phyloP scores from a whole-genome alignment of 1,139 yeast species.

The Hyphopichia pseudoburtonii region DNA sequence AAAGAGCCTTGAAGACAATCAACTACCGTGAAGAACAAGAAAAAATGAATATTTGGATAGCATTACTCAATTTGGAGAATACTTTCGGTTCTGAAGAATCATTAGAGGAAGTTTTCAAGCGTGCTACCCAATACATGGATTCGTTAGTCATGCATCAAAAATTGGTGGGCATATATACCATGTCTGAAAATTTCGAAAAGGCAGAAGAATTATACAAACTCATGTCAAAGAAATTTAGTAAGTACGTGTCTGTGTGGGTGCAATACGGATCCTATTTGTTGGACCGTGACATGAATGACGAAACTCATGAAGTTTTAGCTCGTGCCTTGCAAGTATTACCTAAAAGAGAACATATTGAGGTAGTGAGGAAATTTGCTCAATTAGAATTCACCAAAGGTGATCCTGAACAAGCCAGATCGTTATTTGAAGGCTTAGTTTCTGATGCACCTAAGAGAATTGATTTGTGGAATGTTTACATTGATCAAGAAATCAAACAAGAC shows the following conservation, averaged over 20 bases:
- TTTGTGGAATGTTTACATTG: slow-evolving; percentile 92
- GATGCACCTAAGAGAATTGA: slow-evolving; percentile 92
- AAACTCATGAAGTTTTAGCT: slow-evolving; percentile 69
- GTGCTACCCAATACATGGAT: slow-evolving; percentile 91
- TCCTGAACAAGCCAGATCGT: slow-evolving; percentile 89
- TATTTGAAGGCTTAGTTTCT: slow-evolving; percentile 87
- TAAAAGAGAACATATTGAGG: slow-evolving; percentile 74
- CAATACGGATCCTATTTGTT: slow-evolving; percentile 73
- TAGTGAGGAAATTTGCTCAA: slow-evolving; percentile 85
- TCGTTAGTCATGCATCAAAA: slow-evolving; percentile 77
- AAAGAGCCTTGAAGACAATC: slow-evolving; percentile 88
- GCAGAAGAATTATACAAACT: slow-evolving; percentile 68
- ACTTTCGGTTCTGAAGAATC: slow-evolving; percentile 87
- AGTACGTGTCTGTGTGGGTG: slow-evolving; percentile 71
- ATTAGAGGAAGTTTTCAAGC: slow-evolving; percentile 74
- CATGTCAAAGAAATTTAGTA: slow-evolving; percentile 82
- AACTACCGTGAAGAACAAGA: slow-evolving; percentile 91
- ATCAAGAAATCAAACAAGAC: slow-evolving; percentile 75
- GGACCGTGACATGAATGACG: slow-evolving; percentile 55
- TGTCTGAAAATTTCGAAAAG: slow-evolving; percentile 67
- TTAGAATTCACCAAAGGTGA: slow-evolving; percentile 86
- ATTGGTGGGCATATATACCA: slow-evolving; percentile 69
- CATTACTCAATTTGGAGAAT: slow-evolving; percentile 88
- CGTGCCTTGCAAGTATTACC: slow-evolving; percentile 73
- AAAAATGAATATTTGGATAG: slow-evolving; percentile 94